A percentile compares a stretch with the other conserved stretches of the same genome.
Evolutionary conservation across 2,329 filamentous ascomycete genomes (phyloP).

Genomic region (Nigrospora oryzae): DNA sequence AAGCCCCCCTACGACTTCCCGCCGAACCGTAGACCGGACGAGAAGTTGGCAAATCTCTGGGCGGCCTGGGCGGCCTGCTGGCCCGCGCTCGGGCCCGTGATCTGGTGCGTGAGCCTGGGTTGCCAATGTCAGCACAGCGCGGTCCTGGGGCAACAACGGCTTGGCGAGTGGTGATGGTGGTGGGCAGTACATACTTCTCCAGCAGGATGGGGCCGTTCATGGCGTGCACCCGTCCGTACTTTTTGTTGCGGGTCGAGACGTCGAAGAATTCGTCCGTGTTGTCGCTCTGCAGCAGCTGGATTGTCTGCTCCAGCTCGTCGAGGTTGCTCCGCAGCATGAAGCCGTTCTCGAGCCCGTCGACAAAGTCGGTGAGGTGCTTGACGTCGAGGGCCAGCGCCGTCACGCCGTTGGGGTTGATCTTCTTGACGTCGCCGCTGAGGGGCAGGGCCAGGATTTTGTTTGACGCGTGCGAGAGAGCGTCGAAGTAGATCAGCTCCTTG

Average conservation of each 20-base stretch:
- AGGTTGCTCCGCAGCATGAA: slow-evolving; percentile 83
- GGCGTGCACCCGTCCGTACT: slow-evolving; percentile 88
- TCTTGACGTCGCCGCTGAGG: slow-evolving; percentile 68
- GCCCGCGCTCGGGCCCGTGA: slow-evolving; percentile 45
- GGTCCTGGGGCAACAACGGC: too few species aligned
- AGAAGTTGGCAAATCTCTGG: slow-evolving; percentile 61
- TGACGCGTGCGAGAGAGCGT: slow-evolving; percentile 84
- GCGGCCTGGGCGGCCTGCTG: slow-evolving; percentile 27
- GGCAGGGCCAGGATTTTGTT: slow-evolving; percentile 76
- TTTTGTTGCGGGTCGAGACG: slow-evolving; percentile 78
- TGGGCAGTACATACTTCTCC: slow-evolving; percentile 62
- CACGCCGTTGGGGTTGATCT: slow-evolving; percentile 83
- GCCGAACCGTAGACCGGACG: slow-evolving; percentile 65
- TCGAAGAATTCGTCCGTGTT: slow-evolving; percentile 98
- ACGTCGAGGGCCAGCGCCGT: slow-evolving; percentile 76
- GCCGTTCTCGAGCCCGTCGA: slow-evolving; percentile 73
- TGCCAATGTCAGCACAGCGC: too few species aligned
- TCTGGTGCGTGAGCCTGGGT: slow-evolving; percentile 53
- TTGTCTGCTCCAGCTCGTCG: slow-evolving; percentile 89
- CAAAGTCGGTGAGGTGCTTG: slow-evolving; percentile 75
- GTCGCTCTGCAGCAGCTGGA: slow-evolving; percentile 76
- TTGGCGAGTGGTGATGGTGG: too few species aligned
- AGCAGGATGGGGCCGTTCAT: slow-evolving; percentile 79
- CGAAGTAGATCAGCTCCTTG: slow-evolving; percentile 96
- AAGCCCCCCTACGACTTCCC: slow-evolving; percentile 36